phyloP scores from a whole-genome alignment of 495 filamentous ascomycete genomes.

The Oidiodendron maius region DNA sequence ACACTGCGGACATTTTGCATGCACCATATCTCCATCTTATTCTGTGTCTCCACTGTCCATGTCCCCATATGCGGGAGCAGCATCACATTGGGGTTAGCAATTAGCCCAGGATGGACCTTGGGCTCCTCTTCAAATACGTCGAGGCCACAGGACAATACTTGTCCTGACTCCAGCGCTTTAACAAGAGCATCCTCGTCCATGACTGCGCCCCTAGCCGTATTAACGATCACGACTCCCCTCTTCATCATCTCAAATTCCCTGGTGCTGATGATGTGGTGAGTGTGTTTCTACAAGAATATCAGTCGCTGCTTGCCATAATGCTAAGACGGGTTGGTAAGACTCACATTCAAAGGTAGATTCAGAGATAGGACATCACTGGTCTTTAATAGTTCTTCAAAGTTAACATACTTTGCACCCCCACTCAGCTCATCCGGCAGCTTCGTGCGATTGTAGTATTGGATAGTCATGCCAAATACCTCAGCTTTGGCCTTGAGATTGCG shows the following conservation, averaged over 20 bases:
- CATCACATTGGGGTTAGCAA: slow-evolving; percentile 65
- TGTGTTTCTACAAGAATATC: slow-evolving; percentile 34
- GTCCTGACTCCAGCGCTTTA: slow-evolving; percentile 58
- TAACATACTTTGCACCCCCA: slow-evolving; percentile 60
- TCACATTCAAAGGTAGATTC: slow-evolving; percentile 68
- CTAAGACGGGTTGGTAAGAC: too few species aligned
- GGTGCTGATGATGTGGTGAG: slow-evolving; percentile 63
- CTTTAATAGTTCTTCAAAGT: slow-evolving; percentile 61
- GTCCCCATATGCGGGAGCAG: slow-evolving; percentile 81
- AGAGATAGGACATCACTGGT: slow-evolving; percentile 70
- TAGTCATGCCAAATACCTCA: slow-evolving; percentile 44
- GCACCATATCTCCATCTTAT: slow-evolving; percentile 72
- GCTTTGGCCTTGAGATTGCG: slow-evolving; percentile 67
- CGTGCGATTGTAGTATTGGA: slow-evolving; percentile 37
- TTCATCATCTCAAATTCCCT: slow-evolving; percentile 67
- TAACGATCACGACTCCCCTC: slow-evolving; percentile 71
- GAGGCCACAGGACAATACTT: slow-evolving; percentile 62
- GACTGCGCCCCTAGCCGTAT: slow-evolving; percentile 74
- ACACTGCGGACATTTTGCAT: slow-evolving; percentile 62
- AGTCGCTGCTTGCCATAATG: too few species aligned
- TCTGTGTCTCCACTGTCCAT: slow-evolving; percentile 52
- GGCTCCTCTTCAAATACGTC: slow-evolving; percentile 83
- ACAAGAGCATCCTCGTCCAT: slow-evolving; percentile 76
- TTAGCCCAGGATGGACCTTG: slow-evolving; percentile 60
- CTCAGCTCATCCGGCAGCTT: slow-evolving; percentile 34